Evolutionary conservation across 768 basidiomycete species (phyloP).

Genomic region (Leucosporidium scottii): DNA sequence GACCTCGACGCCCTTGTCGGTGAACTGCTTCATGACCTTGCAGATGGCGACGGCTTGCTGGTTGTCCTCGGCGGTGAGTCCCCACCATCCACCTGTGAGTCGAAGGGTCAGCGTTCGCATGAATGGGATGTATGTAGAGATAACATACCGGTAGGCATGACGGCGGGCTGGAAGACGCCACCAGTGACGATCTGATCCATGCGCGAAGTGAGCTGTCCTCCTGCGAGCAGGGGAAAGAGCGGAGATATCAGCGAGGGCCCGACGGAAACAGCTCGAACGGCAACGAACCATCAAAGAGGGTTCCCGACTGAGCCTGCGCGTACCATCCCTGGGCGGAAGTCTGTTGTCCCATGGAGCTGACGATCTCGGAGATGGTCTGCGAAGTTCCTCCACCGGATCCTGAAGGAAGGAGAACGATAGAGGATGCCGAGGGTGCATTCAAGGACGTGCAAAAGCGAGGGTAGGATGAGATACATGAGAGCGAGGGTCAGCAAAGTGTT

Average conservation of each 20-base stretch:
- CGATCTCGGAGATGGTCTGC: conserved; percentile 31
- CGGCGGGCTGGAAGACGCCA: conserved; percentile 34
- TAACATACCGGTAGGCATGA: conserved; percentile 8
- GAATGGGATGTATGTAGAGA: neutral
- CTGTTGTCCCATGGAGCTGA: conserved; percentile 17
- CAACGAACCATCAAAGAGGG: conserved; percentile 29
- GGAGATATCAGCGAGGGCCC: conserved; percentile 12
- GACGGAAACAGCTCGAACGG: neutral
- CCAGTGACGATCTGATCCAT: conserved; percentile 32
- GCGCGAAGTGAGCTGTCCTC: conserved; percentile 30
- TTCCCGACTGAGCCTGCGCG: conserved; percentile 33
- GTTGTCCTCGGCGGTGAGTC: conserved; percentile 34
- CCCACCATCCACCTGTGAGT: conserved; percentile 26
- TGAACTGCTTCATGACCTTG: conserved; percentile 39
- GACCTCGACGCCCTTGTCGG: conserved; percentile 38
- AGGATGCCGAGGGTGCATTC: no score
- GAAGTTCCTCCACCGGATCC: conserved; percentile 35
- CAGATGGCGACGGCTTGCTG: conserved; percentile 34
- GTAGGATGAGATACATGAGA: no score
- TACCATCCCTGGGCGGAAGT: conserved; percentile 32
- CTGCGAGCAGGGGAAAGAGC: conserved; percentile 31
- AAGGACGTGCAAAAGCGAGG: no score
- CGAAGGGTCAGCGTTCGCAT: neutral
- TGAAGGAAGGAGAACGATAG: neutral
- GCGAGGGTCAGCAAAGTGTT: no score